phyloP scores from a whole-genome alignment of 1,139 yeast species.

The Kodamaea arcana region DNA sequence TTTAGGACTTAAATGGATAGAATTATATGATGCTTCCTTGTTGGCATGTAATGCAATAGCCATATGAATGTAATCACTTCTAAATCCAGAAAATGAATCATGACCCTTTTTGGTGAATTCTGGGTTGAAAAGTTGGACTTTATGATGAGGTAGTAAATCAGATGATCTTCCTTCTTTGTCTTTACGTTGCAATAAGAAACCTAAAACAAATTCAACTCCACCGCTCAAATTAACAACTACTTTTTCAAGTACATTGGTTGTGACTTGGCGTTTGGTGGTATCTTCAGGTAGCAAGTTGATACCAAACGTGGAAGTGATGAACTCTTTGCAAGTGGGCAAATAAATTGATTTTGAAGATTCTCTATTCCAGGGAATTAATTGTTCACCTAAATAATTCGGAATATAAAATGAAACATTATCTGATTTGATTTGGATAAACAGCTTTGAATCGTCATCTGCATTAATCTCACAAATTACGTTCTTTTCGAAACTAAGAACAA shows the following conservation, averaged over 20 bases:
- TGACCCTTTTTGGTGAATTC: conserved; percentile 47
- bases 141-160: conserved; percentile 66
- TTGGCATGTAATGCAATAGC: conserved; percentile 65
- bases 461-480: conserved; percentile 40
- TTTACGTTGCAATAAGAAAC: conserved; percentile 55
- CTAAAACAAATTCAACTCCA: conserved; percentile 55
- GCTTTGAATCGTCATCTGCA: conserved; percentile 35
- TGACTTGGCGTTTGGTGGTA: conserved; percentile 15
- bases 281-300: conserved; percentile 42
- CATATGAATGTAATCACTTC: conserved; percentile 77
- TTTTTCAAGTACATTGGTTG: conserved; percentile 37
- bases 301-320: conserved; percentile 48
- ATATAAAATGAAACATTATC: conserved; percentile 43
- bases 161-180: conserved; percentile 40
- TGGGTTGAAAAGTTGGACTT: conserved; percentile 63
- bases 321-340: conserved; percentile 40
- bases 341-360: conserved; percentile 40
- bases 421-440: conserved; percentile 35
- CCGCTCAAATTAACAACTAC: conserved; percentile 57
- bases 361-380: conserved; percentile 60
- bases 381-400: conserved; percentile 60
- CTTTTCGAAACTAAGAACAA: conserved; percentile 35
- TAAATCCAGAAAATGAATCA: conserved; percentile 76
- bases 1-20: conserved; percentile 41
- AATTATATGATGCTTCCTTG: conserved; percentile 34